Conservation (phyloP, 176 grass and related monocot species). For the Triticum monococcum region DNA sequence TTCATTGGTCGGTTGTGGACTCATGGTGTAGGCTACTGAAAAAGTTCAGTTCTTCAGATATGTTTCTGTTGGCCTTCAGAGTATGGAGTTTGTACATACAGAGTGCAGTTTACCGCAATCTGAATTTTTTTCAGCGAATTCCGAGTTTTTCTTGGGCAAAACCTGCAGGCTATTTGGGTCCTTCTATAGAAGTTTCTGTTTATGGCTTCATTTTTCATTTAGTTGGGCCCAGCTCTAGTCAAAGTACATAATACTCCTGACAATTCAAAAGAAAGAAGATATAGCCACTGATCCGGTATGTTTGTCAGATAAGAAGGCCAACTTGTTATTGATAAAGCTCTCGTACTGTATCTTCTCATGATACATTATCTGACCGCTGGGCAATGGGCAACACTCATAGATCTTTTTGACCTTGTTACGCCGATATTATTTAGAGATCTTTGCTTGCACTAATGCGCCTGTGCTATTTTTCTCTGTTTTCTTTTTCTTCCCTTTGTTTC, state of each 20-base stretch:
- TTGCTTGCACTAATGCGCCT: not conserved
- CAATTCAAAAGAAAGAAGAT: not conserved
- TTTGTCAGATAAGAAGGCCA: not conserved
- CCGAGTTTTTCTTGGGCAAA: not conserved
- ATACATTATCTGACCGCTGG: not conserved
- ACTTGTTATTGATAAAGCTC: not conserved
- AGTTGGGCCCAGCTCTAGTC: constrained; percentile 6
- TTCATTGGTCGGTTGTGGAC: constrained; percentile 9
- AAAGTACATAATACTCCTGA: not conserved
- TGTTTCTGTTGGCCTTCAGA: not conserved
- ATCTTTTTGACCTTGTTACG: not conserved
- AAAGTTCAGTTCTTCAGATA: constrained; percentile 8
- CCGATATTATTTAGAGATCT: not conserved
- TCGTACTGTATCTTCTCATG: constrained; percentile 1
- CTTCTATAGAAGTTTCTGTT: constrained; percentile 26
- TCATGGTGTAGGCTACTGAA: not conserved
- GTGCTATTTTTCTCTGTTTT: constrained; percentile 16
- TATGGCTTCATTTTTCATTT: constrained; percentile 18
- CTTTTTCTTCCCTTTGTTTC: not conserved
- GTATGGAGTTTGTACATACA: constrained; percentile 28
- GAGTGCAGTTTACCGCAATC: constrained; percentile 3
- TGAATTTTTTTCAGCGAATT: not conserved
- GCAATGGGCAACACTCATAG: not conserved
- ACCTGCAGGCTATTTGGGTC: not conserved
- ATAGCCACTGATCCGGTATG: constrained; percentile 2